Evolutionary conservation across 2,329 filamentous ascomycete genomes (phyloP).

Genomic region (Aspergillus latus): DNA sequence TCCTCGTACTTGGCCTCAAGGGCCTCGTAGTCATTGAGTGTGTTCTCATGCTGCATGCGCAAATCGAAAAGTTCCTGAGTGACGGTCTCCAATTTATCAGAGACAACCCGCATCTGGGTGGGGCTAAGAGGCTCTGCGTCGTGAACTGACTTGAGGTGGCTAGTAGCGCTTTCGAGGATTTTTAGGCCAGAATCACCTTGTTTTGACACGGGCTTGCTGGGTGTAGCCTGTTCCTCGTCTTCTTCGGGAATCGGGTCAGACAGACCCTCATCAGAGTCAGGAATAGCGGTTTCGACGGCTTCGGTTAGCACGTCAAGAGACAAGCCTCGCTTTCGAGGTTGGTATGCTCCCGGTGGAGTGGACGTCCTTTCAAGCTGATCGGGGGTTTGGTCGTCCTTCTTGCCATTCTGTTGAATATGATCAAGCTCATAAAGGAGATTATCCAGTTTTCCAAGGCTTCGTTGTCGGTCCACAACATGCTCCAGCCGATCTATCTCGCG

Average conservation of each 20-base stretch:
- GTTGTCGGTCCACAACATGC: slow-evolving; percentile 90
- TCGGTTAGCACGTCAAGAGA: slow-evolving; percentile 47
- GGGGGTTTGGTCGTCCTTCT: slow-evolving; percentile 24
- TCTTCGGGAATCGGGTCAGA: slow-evolving; percentile 34
- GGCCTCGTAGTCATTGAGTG: slow-evolving; percentile 74
- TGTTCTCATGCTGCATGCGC: slow-evolving; percentile 83
- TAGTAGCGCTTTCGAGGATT: slow-evolving; percentile 38
- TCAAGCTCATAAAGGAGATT: slow-evolving; percentile 90
- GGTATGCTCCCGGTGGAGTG: slow-evolving; percentile 21
- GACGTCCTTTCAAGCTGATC: slow-evolving; percentile 20
- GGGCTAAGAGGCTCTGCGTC: slow-evolving; percentile 58
- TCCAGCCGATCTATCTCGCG: slow-evolving; percentile 92
- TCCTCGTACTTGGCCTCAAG: slow-evolving; percentile 90
- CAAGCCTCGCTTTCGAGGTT: slow-evolving; percentile 33
- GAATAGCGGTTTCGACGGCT: slow-evolving; percentile 47
- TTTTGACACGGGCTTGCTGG: slow-evolving; percentile 20
- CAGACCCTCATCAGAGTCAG: slow-evolving; percentile 46
- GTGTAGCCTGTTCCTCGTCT: slow-evolving; percentile 25
- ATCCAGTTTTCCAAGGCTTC: slow-evolving; percentile 91
- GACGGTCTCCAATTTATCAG: slow-evolving; percentile 87
- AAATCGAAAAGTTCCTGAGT: slow-evolving; percentile 90
- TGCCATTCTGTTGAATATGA: slow-evolving; percentile 60
- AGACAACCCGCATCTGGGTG: slow-evolving; percentile 80
- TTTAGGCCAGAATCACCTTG: slow-evolving; percentile 36
- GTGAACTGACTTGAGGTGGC: slow-evolving; percentile 25